A percentile compares a stretch with the other conserved stretches of the same genome.
Conservation (phyloP, 208 protist species). For the Acanthamoeba lenticulata region DNA sequence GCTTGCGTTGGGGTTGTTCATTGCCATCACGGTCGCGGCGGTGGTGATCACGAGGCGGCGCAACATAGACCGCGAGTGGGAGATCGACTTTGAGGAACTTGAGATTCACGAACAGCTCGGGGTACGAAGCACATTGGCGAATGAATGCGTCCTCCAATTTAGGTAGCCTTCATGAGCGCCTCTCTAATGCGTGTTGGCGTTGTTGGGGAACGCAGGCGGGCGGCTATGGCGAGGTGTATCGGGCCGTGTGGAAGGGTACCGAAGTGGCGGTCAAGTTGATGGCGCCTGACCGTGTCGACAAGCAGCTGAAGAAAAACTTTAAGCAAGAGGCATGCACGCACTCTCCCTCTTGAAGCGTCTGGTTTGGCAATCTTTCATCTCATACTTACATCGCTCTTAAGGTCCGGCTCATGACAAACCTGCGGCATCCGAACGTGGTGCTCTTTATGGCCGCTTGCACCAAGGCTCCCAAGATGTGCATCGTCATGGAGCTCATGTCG, state of each 20-base stretch:
- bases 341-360: background rate
- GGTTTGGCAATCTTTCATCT: background rate
- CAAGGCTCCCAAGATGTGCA: background rate
- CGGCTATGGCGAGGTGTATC: slow-evolving; percentile 35
- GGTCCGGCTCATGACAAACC: background rate
- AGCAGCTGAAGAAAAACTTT: slow-evolving; percentile 40
- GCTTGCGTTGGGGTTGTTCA: background rate
- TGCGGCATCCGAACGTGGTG: slow-evolving; percentile 15
- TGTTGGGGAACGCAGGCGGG: background rate
- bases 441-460: slow-evolving; percentile 27
- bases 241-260: slow-evolving; percentile 38
- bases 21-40: background rate
- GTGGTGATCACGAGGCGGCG: background rate
- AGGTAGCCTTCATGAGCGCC: no score
- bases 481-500: slow-evolving; percentile 36
- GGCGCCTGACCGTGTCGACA: background rate
- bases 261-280: slow-evolving; percentile 51
- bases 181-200: no score
- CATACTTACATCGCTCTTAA: background rate
- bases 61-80: background rate
- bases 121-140: background rate
- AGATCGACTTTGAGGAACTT: background rate
- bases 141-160: no score
- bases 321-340: background rate
- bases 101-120: background rate